These are phyloP conservation scores for Punica granatum DNA, from an alignment of 345 rosid genomes.

Conservation along the genomic window DNA sequence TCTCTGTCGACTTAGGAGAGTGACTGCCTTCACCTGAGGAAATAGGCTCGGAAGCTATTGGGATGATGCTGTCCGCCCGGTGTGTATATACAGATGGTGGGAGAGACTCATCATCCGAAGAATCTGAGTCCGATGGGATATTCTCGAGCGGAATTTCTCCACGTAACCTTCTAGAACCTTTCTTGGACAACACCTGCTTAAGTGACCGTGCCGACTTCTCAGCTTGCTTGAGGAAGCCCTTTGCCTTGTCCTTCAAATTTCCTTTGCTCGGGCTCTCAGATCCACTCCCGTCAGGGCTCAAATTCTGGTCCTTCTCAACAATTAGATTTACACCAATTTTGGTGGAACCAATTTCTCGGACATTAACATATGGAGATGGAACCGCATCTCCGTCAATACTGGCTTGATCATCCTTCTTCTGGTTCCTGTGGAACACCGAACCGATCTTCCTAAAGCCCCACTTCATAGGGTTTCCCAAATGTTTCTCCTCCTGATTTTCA, in stretches of 20 bases:
- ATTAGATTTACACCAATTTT: slow-evolving; percentile 39
- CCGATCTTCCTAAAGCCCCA: slow-evolving; percentile 46
- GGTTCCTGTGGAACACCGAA: slow-evolving; percentile 43
- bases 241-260: slow-evolving; percentile 51
- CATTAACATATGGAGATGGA: slow-evolving; percentile 43
- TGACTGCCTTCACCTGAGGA: background rate
- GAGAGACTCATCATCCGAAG: slow-evolving; percentile 38
- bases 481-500: slow-evolving; percentile 41
- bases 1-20: slow-evolving; percentile 16
- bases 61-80: slow-evolving; percentile 8
- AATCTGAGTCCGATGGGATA: slow-evolving; percentile 25
- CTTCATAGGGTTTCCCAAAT: slow-evolving; percentile 21
- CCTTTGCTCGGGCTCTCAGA: slow-evolving; percentile 41
- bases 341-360: slow-evolving; percentile 43
- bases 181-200: slow-evolving; percentile 58
- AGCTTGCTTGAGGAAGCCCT: slow-evolving; percentile 56
- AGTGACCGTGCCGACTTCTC: slow-evolving; percentile 54
- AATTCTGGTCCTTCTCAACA: slow-evolving; percentile 21
- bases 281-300: slow-evolving; percentile 30
- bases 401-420: slow-evolving; percentile 32
- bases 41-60: slow-evolving; percentile 18
- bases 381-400: slow-evolving; percentile 39
- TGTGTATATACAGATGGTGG: slow-evolving; percentile 18
- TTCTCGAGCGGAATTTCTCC: background rate
- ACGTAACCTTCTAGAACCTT: slow-evolving; percentile 42